A percentile compares a stretch with the other conserved stretches of the same genome.
phyloP scores from a whole-genome alignment of 225 moss, liverwort and hornwort genomes.

The Thuidium tamariscinum region DNA sequence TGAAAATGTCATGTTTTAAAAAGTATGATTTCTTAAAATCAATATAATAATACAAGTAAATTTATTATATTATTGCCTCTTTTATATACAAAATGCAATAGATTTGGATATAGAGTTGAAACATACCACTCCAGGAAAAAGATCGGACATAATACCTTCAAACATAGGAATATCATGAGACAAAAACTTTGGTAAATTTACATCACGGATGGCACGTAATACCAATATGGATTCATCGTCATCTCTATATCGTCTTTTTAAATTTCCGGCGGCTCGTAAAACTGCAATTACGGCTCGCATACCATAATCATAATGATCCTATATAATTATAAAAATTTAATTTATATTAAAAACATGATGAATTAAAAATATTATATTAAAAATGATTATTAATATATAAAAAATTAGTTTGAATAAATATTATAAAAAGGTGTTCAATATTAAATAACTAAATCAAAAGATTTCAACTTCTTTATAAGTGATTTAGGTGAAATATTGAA shows the following conservation, averaged over 20 bases:
- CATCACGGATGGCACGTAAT: neutral
- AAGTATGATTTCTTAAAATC: neutral
- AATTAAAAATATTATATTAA: rapidly evolving
- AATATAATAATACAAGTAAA: rapidly evolving
- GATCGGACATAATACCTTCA: neutral
- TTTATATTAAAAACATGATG: rapidly evolving
- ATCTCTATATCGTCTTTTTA: neutral
- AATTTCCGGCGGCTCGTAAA: neutral
- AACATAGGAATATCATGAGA: neutral
- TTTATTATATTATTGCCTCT: neutral
- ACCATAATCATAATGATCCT: neutral
- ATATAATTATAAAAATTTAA: rapidly evolving
- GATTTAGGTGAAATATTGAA: neutral
- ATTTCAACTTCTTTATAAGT: neutral
- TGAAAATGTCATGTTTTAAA: too few species aligned
- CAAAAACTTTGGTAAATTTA: neutral
- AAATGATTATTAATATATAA: neutral
- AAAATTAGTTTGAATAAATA: neutral
- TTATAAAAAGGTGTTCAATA: rapidly evolving
- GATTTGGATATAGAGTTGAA: neutral
- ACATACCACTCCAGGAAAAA: neutral
- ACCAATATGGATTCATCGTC: neutral
- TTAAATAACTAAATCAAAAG: too few species aligned
- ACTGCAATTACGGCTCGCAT: neutral
- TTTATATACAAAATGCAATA: neutral